phyloP scores from a whole-genome alignment of 805 yeast genomes.

The Candida insectorum region DNA sequence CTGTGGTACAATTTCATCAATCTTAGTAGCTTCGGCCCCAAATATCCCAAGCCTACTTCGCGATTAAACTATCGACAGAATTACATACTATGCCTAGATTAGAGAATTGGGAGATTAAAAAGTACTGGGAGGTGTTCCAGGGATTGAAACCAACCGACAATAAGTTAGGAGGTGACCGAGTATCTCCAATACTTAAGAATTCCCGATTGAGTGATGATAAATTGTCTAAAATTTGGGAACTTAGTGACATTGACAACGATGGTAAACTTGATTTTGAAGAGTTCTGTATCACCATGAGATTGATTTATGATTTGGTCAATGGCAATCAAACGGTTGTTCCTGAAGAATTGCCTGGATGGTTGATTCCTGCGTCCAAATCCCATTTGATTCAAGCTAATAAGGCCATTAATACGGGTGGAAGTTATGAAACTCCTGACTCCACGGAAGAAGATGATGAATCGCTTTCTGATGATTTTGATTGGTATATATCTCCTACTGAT shows the following conservation, averaged over 20 bases:
- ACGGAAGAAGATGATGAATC: slow-evolving; percentile 57
- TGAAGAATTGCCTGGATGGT: slow-evolving; percentile 78
- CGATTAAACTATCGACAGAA: no score
- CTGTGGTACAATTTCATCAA: no score
- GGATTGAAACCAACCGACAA: slow-evolving; percentile 82
- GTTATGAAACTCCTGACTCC: slow-evolving; percentile 30
- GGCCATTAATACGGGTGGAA: slow-evolving; percentile 44
- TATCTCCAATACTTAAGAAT: slow-evolving; percentile 82
- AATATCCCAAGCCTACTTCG: no score
- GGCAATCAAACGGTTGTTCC: slow-evolving; percentile 61
- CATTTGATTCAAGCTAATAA: slow-evolving; percentile 82
- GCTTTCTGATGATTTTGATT: slow-evolving; percentile 72
- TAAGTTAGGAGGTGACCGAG: slow-evolving; percentile 79
- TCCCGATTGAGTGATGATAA: slow-evolving; percentile 78
- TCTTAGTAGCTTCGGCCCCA: no score
- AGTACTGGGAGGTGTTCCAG: slow-evolving; percentile 96
- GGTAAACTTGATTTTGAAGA: slow-evolving; percentile 94
- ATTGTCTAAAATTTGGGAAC: slow-evolving; percentile 82
- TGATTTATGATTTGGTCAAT: slow-evolving; percentile 87
- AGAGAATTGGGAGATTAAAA: slow-evolving; percentile 93
- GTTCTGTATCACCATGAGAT: slow-evolving; percentile 95
- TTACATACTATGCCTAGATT: slow-evolving; percentile 73
- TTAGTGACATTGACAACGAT: slow-evolving; percentile 90
- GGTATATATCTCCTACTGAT: slow-evolving; percentile 95
- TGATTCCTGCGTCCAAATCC: slow-evolving; percentile 84